Percentiles rank a stretch among this genome's conserved stretches.
Evolutionary conservation across 2,329 filamentous ascomycete species (phyloP).

Genomic region (Apiospora aurea): DNA sequence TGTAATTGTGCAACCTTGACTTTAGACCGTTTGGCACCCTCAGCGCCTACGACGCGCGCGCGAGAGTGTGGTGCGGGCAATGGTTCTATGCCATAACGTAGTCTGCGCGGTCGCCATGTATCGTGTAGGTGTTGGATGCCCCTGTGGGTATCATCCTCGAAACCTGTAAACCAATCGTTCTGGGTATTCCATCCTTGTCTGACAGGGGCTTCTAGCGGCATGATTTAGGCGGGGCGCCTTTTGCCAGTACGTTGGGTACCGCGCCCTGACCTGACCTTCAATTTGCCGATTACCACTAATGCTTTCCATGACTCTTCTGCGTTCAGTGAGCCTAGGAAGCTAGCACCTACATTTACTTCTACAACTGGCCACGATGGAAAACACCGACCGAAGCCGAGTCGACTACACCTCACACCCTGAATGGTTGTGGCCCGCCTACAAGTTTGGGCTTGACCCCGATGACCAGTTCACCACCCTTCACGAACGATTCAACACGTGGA

Average conservation of each 20-base stretch:
- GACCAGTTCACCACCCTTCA: background rate
- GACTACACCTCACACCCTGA: background rate
- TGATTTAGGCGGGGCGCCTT: background rate
- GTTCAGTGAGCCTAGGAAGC: background rate
- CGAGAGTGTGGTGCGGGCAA: background rate
- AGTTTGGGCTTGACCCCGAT: background rate
- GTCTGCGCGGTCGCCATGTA: conserved; percentile 1
- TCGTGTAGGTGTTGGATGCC: background rate
- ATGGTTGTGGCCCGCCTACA: background rate
- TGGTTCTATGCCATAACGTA: background rate
- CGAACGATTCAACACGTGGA: background rate
- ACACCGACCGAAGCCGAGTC: background rate
- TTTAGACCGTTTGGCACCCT: background rate
- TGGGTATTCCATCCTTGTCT: background rate
- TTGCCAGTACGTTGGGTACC: background rate
- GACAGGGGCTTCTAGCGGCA: background rate
- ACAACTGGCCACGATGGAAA: background rate
- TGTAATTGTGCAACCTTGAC: background rate
- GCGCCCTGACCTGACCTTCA: background rate
- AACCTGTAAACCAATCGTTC: background rate
- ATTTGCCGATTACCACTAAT: background rate
- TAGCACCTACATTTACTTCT: background rate
- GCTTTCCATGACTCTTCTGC: background rate
- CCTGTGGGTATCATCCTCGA: background rate
- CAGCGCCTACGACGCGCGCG: conserved; percentile 2